Conservation (phyloP, 768 basidiomycete genomes). For the Boletus subparvulus region DNA sequence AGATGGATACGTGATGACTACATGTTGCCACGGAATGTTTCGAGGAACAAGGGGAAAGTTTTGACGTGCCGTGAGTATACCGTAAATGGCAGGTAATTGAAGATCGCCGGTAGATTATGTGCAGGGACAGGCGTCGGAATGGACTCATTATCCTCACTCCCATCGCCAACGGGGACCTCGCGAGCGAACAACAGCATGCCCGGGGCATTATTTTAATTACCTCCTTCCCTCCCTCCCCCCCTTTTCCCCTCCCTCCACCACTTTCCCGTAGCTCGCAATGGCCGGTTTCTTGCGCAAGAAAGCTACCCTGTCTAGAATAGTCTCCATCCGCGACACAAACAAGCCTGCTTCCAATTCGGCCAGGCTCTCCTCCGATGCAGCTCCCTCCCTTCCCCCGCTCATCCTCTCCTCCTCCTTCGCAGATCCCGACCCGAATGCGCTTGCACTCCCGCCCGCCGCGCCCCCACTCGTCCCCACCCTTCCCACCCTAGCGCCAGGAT, state of each 20-base stretch:
- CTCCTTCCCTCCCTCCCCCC: background rate
- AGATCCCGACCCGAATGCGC: constrained; percentile 22
- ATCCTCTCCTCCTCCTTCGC: constrained; percentile 39
- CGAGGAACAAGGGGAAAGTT: background rate
- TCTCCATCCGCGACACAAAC: background rate
- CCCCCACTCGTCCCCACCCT: constrained; percentile 14
- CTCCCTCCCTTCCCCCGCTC: constrained; percentile 40
- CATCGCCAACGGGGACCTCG: constrained; percentile 1
- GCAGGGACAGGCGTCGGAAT: constrained; percentile 9
- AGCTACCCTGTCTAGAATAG: constrained; percentile 24
- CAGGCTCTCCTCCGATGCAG: constrained; percentile 13
- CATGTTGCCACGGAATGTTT: constrained; percentile 10
- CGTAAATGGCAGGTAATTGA: constrained; percentile 17
- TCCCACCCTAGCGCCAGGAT: background rate
- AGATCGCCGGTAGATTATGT: constrained; percentile 19
- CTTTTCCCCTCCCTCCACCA: background rate
- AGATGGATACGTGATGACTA: background rate
- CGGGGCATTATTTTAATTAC: constrained; percentile 13
- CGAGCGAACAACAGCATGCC: constrained; percentile 3
- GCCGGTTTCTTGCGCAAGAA: constrained; percentile 59
- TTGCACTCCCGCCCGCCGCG: constrained; percentile 11
- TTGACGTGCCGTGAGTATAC: constrained; percentile 6
- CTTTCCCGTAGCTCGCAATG: constrained; percentile 33
- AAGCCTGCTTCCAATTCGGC: background rate
- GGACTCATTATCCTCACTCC: background rate